phyloP scores from a whole-genome alignment of 345 rosid species.

The Lepidium africanum region DNA sequence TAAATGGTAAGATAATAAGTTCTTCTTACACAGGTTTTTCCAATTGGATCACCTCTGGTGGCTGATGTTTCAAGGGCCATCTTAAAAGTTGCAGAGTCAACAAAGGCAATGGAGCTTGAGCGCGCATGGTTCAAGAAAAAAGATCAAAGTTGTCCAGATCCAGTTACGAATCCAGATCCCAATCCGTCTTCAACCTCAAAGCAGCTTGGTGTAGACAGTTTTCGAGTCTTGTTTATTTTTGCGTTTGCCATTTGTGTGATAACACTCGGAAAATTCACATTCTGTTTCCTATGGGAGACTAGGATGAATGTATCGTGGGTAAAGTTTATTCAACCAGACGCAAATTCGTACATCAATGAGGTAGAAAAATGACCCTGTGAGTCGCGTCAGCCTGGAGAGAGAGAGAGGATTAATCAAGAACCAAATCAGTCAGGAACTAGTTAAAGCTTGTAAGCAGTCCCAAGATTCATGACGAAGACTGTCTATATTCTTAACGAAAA shows the following conservation, averaged over 20 bases:
- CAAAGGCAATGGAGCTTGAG: conserved; percentile 26
- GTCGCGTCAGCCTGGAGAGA: no score
- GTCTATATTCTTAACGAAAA: no score
- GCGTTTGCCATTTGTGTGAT: conserved; percentile 14
- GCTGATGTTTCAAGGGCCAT: conserved; percentile 39
- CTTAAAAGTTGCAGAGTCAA: conserved; percentile 34
- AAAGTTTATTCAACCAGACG: neutral
- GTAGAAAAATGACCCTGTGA: no score
- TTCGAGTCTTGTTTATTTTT: conserved; percentile 37
- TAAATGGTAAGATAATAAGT: neutral
- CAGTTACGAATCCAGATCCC: conserved; percentile 9
- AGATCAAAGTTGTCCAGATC: conserved; percentile 21
- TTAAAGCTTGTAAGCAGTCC: no score
- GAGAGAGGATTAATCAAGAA: no score
- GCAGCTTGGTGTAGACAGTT: conserved; percentile 33
- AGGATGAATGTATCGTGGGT: neutral
- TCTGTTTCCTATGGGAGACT: conserved; percentile 15
- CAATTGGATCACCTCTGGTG: conserved; percentile 35
- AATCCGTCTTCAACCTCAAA: conserved; percentile 14
- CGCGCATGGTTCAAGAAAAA: conserved; percentile 20
- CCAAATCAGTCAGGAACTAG: no score
- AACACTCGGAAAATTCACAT: conserved; percentile 26
- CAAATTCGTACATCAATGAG: no score
- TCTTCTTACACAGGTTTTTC: conserved; percentile 28
- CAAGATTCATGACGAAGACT: no score